Base-by-base conservation (phyloP, 2,329 filamentous ascomycete species). In the Fonsecaea pedrosoi region DNA sequence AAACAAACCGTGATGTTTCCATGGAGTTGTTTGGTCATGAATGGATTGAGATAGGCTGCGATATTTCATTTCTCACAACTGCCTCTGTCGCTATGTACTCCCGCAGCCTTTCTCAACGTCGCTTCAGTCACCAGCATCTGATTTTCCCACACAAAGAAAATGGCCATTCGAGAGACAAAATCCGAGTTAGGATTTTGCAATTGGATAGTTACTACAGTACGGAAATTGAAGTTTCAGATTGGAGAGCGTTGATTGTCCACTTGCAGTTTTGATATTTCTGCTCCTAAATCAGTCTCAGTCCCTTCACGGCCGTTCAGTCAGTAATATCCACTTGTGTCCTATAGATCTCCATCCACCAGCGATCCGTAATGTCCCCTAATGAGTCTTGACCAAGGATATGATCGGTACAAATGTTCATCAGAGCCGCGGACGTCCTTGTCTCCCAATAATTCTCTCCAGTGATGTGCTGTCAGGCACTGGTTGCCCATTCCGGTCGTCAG, bases 401-500 rank as follows among this genome's bases (percentile, higher is more conserved):
- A 18, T n/a, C 15, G 10, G 7, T n/a, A 5, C 4, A 3, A n/a
- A 13, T 30, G 13, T 25, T 7, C 30, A 9, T 60, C 37, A 53
- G 35, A 61, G 58, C 12, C 30, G 45, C 18, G 58, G n/a, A 25
- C 58, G 42, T 18, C n/a, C 45, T 18, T 18, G 4, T 4, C 4
- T 6, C n/a, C 45, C 25, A 18, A 61, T 34, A 12, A 62, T 55
- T 6, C 18, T 48, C 32, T 34, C 15, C 37, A 67, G 45, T 8
- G 65, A 38, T 34, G 42, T 48, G 54, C 65, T 67, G 9, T 58
- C 56, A 21, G 37, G 35, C 25, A 32, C 4, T 4, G 65, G 65
- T 7, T 61, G 35, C 18, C 65, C 65, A 12, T 45, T 21, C 34
- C 67, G 13, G 42, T 74, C 72, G 68, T 80, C 75, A 1, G 79